phyloP scores from a whole-genome alignment of 2,329 filamentous ascomycete species.

The Aphanoascus verrucosus region DNA sequence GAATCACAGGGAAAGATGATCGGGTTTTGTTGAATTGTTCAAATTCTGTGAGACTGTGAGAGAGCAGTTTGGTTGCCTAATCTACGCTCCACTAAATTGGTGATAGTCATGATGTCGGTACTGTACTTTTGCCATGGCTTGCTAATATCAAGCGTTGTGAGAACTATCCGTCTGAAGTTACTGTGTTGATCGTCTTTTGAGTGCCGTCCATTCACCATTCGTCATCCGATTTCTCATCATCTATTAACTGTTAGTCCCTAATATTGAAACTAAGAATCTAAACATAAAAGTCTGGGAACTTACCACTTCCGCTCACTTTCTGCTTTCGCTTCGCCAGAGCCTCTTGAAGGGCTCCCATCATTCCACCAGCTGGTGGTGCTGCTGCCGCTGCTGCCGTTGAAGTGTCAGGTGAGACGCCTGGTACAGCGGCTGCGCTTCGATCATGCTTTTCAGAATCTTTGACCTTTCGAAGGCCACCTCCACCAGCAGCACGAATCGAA shows the following conservation, averaged over 20 bases:
- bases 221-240: constrained; percentile 39
- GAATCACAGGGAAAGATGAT: neutral
- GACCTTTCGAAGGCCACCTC: constrained; percentile 41
- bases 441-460: constrained; percentile 38
- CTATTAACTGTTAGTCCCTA: constrained; percentile 25
- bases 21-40: neutral
- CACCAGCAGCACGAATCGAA: constrained; percentile 45
- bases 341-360: constrained; percentile 70
- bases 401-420: constrained; percentile 47
- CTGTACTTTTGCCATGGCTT: neutral
- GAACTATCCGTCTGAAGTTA: neutral
- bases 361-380: constrained; percentile 47
- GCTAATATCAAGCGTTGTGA: neutral
- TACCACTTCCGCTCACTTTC: constrained; percentile 91
- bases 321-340: constrained; percentile 74
- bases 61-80: too few relatives aligned
- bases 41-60: too few relatives aligned
- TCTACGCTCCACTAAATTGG: too few relatives aligned
- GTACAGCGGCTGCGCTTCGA: constrained; percentile 36
- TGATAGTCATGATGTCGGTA: neutral
- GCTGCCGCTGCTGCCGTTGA: constrained; percentile 46
- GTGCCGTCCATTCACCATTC: constrained; percentile 30
- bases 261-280: neutral
- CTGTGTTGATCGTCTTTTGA: neutral
- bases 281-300: constrained; percentile 36